These are phyloP conservation scores for Cutaneotrichosporon mucoides DNA, from an alignment of 1,284 basidiomycete species.

Conservation along the genomic window DNA sequence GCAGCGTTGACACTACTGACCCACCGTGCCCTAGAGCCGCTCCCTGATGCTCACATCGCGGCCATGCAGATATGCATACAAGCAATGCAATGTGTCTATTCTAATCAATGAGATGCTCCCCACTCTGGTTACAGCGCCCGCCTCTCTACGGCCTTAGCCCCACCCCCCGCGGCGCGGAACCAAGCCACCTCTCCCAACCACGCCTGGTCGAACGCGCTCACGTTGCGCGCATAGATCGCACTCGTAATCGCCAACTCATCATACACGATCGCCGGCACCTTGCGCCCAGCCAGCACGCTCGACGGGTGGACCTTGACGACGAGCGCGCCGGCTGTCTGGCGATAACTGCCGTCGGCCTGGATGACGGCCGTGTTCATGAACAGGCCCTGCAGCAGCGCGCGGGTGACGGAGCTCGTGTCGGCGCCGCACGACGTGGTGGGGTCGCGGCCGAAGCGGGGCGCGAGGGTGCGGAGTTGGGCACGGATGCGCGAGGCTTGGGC, in stretches of 20 bases:
- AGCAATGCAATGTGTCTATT: background rate
- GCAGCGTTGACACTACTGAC: too few species aligned
- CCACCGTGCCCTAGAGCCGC: too few species aligned
- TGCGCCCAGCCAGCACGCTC: slow-evolving; percentile 71
- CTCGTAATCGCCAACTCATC: slow-evolving; percentile 86
- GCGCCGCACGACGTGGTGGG: slow-evolving; percentile 58
- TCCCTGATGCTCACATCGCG: too few species aligned
- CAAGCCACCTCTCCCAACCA: slow-evolving; percentile 53
- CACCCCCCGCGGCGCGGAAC: slow-evolving; percentile 31
- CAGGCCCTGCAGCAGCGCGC: slow-evolving; percentile 67
- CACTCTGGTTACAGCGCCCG: slow-evolving; percentile 10
- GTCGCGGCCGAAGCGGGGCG: slow-evolving; percentile 61
- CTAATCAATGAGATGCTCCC: background rate
- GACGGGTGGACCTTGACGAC: slow-evolving; percentile 83
- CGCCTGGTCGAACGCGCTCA: slow-evolving; percentile 68
- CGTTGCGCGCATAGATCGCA: slow-evolving; percentile 78
- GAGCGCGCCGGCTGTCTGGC: slow-evolving; percentile 71
- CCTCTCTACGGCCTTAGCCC: too few species aligned
- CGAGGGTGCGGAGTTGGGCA: slow-evolving; percentile 69
- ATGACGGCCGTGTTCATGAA: slow-evolving; percentile 76
- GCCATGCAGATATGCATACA: background rate
- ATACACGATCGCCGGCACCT: slow-evolving; percentile 77
- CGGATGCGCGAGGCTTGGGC: slow-evolving; percentile 78
- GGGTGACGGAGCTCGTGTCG: slow-evolving; percentile 60
- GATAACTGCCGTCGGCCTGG: slow-evolving; percentile 76